A percentile compares a stretch with the other conserved stretches of the same genome.
Evolutionary conservation across 2,329 filamentous ascomycete genomes (phyloP).

Genomic region (Ilyonectria mors-panacis): DNA sequence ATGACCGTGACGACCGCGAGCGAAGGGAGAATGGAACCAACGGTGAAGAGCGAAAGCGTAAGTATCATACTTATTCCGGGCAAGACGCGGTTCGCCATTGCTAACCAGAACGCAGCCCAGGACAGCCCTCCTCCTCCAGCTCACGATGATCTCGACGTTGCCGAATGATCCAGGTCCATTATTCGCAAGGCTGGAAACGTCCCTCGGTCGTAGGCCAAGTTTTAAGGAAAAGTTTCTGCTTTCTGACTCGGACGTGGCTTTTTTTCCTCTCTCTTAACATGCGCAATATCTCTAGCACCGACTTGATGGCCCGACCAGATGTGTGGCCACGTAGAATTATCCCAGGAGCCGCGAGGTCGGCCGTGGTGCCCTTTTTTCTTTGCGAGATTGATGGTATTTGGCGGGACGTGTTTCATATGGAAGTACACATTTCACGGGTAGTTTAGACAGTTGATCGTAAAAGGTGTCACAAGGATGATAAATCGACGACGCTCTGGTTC

Average conservation of each 20-base stretch:
- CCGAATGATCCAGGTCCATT: constrained; percentile 71
- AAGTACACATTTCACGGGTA: constrained; percentile 47
- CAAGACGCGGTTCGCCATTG: constrained; percentile 20
- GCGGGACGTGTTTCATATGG: constrained; percentile 44
- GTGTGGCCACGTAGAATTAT: constrained; percentile 45
- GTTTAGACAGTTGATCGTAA: constrained; percentile 49
- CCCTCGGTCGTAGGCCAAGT: constrained; percentile 32
- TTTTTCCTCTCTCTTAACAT: constrained; percentile 42
- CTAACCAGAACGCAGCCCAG: constrained; percentile 62
- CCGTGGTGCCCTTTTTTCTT: constrained; percentile 35
- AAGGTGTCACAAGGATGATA: constrained; percentile 29
- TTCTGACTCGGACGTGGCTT: constrained; percentile 39
- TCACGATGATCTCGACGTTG: constrained; percentile 96
- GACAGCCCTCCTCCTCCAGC: constrained; percentile 86
- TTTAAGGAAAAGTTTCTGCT: constrained; percentile 44
- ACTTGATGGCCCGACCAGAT: constrained; percentile 39
- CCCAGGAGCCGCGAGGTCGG: constrained; percentile 35
- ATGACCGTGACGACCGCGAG: constrained; percentile 80
- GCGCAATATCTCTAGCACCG: constrained; percentile 43
- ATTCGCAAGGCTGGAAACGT: constrained; percentile 18
- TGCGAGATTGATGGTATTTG: constrained; percentile 45
- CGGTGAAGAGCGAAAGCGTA: constrained; percentile 93
- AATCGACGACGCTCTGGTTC: constrained; percentile 17
- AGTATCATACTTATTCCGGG: constrained; percentile 38
- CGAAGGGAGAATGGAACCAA: constrained; percentile 84